phyloP scores from a whole-genome alignment of 352 stramenopile species.

The Phytophthora ramorum region DNA sequence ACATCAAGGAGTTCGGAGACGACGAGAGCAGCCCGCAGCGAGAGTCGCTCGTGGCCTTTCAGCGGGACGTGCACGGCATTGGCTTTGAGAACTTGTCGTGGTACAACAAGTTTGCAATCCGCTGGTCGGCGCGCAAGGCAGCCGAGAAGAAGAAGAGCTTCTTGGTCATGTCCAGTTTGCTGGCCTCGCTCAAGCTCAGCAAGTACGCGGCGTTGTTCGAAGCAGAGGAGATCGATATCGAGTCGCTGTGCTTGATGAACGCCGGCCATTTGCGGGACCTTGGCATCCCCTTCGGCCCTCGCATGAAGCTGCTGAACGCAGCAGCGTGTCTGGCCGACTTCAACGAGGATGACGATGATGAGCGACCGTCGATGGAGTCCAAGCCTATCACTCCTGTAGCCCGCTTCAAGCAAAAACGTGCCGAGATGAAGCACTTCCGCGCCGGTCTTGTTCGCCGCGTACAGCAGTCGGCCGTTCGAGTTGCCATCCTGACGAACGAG shows the following conservation, averaged over 20 bases:
- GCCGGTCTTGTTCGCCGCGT: slow-evolving; percentile 85
- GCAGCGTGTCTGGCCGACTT: slow-evolving; percentile 85
- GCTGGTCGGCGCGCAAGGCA: slow-evolving; percentile 81
- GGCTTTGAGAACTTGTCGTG: slow-evolving; percentile 87
- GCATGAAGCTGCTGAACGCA: slow-evolving; percentile 88
- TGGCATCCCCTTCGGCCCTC: slow-evolving; percentile 83
- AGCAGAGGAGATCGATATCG: slow-evolving; percentile 90
- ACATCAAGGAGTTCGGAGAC: slow-evolving; percentile 84
- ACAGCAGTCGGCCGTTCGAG: slow-evolving; percentile 86
- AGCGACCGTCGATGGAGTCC: slow-evolving; percentile 70
- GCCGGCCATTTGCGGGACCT: slow-evolving; percentile 83
- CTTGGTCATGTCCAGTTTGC: slow-evolving; percentile 81
- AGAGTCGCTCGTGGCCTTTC: slow-evolving; percentile 87
- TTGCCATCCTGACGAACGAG: slow-evolving; percentile 87
- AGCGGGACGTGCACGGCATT: slow-evolving; percentile 86
- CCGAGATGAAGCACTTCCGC: slow-evolving; percentile 89
- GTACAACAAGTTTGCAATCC: slow-evolving; percentile 87
- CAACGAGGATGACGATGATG: slow-evolving; percentile 83
- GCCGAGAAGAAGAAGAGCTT: slow-evolving; percentile 92
- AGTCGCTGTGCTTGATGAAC: slow-evolving; percentile 89
- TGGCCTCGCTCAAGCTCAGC: slow-evolving; percentile 77
- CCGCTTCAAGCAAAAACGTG: slow-evolving; percentile 79
- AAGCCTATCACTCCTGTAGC: slow-evolving; percentile 76
- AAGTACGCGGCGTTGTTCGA: slow-evolving; percentile 90
- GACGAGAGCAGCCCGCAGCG: slow-evolving; percentile 81